A percentile compares a stretch with the other conserved stretches of the same genome.
phyloP scores from a whole-genome alignment of 306 rosid genomes.

The Fagus crenata region DNA sequence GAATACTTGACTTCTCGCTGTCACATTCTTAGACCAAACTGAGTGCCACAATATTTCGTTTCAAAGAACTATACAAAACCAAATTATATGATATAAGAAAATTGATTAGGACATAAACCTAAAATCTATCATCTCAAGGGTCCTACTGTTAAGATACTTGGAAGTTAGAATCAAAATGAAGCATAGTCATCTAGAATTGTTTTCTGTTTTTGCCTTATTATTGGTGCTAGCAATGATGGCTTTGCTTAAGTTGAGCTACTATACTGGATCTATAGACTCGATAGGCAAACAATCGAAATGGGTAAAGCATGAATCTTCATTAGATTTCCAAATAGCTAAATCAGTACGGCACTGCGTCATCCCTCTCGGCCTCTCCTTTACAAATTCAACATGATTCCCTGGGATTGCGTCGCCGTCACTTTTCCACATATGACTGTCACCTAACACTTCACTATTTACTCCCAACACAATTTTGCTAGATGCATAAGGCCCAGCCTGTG shows the following conservation, averaged over 20 bases:
- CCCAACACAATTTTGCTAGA: background rate
- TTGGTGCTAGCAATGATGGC: conserved; percentile 7
- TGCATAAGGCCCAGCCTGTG: background rate
- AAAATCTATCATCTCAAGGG: background rate
- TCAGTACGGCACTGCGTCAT: background rate
- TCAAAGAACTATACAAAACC: no score
- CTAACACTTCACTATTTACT: background rate
- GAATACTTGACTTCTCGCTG: no score
- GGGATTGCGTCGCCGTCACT: background rate
- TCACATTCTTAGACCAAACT: no score
- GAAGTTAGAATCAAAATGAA: background rate
- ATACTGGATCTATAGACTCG: background rate
- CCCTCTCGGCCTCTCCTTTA: background rate
- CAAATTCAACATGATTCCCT: no score
- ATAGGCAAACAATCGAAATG: background rate
- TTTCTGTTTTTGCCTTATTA: background rate
- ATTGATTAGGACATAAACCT: no score
- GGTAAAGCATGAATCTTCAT: background rate
- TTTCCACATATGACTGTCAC: background rate
- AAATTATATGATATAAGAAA: no score
- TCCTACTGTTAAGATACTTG: background rate
- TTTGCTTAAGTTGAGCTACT: background rate
- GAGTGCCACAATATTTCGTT: no score
- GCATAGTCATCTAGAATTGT: background rate
- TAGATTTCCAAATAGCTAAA: background rate